Evolutionary conservation across 768 basidiomycete genomes (phyloP), one percentile per base, ranked within the genome.

Genomic region (button mushroom (Agaricus bisporus)): DNA sequence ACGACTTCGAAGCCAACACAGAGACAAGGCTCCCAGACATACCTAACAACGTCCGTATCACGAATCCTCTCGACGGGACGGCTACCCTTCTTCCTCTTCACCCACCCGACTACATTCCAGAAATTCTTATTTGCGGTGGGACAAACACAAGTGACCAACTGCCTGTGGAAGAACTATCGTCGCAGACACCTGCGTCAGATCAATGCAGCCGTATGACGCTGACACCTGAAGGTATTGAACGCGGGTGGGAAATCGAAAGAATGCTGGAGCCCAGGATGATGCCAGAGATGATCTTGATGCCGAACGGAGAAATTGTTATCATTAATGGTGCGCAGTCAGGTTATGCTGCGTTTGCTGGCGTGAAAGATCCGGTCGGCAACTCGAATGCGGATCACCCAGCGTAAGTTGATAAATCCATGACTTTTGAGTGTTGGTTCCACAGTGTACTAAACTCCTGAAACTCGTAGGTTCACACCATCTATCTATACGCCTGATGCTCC

Each of bases 41-140:
- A 41, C 75, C 75, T 15, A 75, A 77, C 43, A 71, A 71, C 18
- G 73, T 76, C 9, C 68, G 70, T 7, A 71, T 76, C 14, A 72
- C 68, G 22, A 71, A 73, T 49, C 69, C 72, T n/a, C 67, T 69
- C 61, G 65, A 75, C 57, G 66, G 69, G 50, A 70, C 64, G 32
- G 73, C 63, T 37, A 64, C 67, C 25, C 61, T 73, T n/a, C 66
- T 73, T 4, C 72, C 72, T 5, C 62, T 73, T 9, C 65, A 65
- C 1, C 68, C 71, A 20, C 68, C 68, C 1, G 61, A 72, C 44
- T 79, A 70, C 54, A 72, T 68, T 4, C 73, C 77, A 4, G 74
- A 75, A 56, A 65, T 78, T 20, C 67, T 79, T 38, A 69, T 78
- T 37, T 79, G 77, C 58, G 77, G 77, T 35, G 77, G 77, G 20